A percentile compares a stretch with the other conserved stretches of the same genome.
These are phyloP conservation scores for Trichosporon inkin DNA, from an alignment of 1,284 basidiomycete genomes.

Conservation along the genomic window DNA sequence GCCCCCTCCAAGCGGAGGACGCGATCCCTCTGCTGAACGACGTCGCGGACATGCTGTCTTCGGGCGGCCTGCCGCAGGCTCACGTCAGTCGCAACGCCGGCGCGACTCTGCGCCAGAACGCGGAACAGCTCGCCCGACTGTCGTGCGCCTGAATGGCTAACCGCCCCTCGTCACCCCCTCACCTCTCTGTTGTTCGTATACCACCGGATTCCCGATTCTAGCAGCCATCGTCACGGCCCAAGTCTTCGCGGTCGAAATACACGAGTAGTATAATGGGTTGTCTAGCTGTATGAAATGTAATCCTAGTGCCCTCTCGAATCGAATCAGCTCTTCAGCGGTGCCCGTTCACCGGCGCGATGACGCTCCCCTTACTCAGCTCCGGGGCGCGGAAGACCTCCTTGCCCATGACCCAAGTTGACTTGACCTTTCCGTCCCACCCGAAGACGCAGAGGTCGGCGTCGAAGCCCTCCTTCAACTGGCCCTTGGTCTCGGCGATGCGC, in stretches of 20 bases:
- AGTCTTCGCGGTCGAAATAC: not conserved
- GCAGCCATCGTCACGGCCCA: too few relatives aligned
- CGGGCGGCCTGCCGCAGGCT: constrained; percentile 28
- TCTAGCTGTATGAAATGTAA: constrained; percentile 3
- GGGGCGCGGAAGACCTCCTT: constrained; percentile 58
- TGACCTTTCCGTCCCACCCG: constrained; percentile 62
- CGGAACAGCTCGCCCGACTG: constrained; percentile 20
- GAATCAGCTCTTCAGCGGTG: not conserved
- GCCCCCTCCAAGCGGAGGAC: constrained; percentile 18
- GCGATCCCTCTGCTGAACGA: constrained; percentile 24
- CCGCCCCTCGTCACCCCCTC: not conserved
- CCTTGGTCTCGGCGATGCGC: constrained; percentile 64
- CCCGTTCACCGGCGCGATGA: constrained; percentile 12
- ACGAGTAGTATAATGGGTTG: not conserved
- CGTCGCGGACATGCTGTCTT: constrained; percentile 28
- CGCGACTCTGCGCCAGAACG: constrained; percentile 22
- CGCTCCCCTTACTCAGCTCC: constrained; percentile 8
- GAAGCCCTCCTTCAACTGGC: constrained; percentile 69
- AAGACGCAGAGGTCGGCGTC: constrained; percentile 79
- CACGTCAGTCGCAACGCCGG: constrained; percentile 29
- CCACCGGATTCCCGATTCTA: not conserved
- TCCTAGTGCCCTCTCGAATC: not conserved
- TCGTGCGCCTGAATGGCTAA: not conserved
- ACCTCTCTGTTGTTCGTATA: constrained; percentile 4
- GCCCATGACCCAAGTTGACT: constrained; percentile 76